Conservation (phyloP, 1,139 yeast genomes). For the Taphrina confusa region DNA sequence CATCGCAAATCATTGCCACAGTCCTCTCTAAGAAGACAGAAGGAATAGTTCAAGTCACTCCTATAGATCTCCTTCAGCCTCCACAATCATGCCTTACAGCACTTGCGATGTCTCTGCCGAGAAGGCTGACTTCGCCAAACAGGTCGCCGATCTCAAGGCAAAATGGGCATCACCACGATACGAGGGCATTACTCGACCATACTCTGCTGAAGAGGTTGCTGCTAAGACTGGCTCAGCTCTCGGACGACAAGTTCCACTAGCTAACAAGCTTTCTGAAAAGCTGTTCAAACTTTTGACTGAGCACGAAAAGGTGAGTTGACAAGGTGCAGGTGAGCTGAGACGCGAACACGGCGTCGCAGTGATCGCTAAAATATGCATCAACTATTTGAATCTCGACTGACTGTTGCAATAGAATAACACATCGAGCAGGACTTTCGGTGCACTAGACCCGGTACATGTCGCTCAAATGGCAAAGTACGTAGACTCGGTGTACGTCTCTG, state of each 20-base stretch:
- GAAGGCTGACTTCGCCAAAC: conserved; percentile 64
- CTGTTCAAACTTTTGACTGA: conserved; percentile 55
- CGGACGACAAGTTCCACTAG: conserved; percentile 59
- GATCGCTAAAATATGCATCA: neutral
- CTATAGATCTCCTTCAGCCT: neutral
- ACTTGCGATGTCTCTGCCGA: conserved; percentile 61
- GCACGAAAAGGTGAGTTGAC: conserved; percentile 25
- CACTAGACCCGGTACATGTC: conserved; percentile 92
- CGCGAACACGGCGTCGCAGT: neutral
- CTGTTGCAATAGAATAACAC: conserved; percentile 47
- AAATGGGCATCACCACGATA: conserved; percentile 97
- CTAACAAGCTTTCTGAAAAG: conserved; percentile 78
- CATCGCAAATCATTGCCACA: no score
- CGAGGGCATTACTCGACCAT: conserved; percentile 83
- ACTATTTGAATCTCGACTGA: neutral
- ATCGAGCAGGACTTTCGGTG: conserved; percentile 90
- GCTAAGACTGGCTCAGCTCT: conserved; percentile 83
- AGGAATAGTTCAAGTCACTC: neutral
- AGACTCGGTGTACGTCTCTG: conserved; percentile 88
- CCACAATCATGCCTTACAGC: conserved; percentile 50
- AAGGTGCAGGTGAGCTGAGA: neutral
- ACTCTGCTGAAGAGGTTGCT: conserved; percentile 86
- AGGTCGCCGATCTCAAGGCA: conserved; percentile 68
- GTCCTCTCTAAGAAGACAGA: conserved; percentile 1
- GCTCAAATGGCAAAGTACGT: conserved; percentile 95